Conservation (phyloP, 2,329 filamentous ascomycete genomes). For the Leptoxyphium fumago region DNA sequence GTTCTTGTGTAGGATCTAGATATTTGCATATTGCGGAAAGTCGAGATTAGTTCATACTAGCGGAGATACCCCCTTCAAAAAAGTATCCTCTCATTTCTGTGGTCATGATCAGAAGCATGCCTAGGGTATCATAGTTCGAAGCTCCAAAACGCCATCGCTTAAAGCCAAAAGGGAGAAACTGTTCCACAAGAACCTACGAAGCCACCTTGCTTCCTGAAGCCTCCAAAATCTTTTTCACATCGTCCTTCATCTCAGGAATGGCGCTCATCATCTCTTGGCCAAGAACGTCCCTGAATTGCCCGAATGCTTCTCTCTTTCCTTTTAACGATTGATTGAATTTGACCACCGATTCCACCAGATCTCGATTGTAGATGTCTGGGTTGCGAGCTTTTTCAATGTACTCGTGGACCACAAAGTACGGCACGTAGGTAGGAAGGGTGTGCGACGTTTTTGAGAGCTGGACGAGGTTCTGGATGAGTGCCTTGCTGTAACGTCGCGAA, state of each 20-base stretch:
- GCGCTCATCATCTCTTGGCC: slow-evolving; percentile 42
- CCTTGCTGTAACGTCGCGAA: slow-evolving; percentile 24
- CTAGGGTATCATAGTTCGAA: not conserved
- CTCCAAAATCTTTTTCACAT: slow-evolving; percentile 37
- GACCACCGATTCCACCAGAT: slow-evolving; percentile 50
- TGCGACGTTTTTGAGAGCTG: slow-evolving; percentile 36
- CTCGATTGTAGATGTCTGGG: slow-evolving; percentile 51
- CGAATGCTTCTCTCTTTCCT: slow-evolving; percentile 45
- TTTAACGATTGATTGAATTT: slow-evolving; percentile 47
- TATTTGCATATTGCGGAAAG: not conserved
- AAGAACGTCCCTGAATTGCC: slow-evolving; percentile 42
- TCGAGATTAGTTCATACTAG: too few species aligned
- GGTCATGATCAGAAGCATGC: too few species aligned
- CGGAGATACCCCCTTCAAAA: too few species aligned
- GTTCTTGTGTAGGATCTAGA: slow-evolving; percentile 33
- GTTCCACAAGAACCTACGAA: not conserved
- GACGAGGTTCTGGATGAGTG: slow-evolving; percentile 38
- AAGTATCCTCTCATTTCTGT: too few species aligned
- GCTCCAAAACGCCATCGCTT: not conserved
- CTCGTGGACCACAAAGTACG: slow-evolving; percentile 46
- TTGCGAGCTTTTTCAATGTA: slow-evolving; percentile 50
- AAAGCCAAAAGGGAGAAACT: not conserved
- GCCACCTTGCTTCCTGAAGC: slow-evolving; percentile 25
- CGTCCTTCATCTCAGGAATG: slow-evolving; percentile 41
- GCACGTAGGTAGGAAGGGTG: slow-evolving; percentile 38